Conservation (phyloP, 2,329 filamentous ascomycete genomes). For the Xylaria sp. region DNA sequence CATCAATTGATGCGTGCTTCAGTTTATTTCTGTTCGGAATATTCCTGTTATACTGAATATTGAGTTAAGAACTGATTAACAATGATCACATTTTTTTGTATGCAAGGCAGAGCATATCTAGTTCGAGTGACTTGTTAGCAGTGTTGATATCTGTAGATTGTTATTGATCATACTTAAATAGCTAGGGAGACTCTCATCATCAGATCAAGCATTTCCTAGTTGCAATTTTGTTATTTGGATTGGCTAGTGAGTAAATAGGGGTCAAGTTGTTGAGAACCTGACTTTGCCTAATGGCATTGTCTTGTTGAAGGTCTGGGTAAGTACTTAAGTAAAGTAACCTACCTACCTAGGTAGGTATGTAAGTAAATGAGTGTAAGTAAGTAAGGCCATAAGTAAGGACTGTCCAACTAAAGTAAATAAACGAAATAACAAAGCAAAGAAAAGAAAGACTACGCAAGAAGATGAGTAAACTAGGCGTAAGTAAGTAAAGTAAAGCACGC, state of each 20-base stretch:
- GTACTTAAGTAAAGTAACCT: too few relatives aligned
- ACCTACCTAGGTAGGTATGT: too few relatives aligned
- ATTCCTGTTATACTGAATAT: neutral
- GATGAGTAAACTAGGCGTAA: too few relatives aligned
- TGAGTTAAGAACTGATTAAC: neutral
- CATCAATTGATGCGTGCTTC: neutral
- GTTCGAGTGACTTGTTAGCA: neutral
- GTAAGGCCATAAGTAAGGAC: neutral
- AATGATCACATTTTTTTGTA: neutral
- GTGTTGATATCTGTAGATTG: neutral
- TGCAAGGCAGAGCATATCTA: neutral
- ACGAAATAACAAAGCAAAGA: neutral
- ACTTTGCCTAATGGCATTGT: neutral
- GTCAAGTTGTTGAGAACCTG: slow-evolving; percentile 4
- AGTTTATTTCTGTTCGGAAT: neutral
- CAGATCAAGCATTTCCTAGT: neutral
- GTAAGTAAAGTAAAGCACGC: neutral
- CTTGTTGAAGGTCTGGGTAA: slow-evolving; percentile 2
- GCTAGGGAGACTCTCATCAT: too few relatives aligned
- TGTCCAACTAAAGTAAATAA: too few relatives aligned
- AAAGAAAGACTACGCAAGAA: neutral
- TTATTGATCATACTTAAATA: neutral
- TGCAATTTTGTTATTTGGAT: neutral
- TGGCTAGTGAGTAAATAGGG: neutral
- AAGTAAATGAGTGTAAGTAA: neutral